Conservation (phyloP, 257 asterid species). For the Ehretia macrophylla region DNA sequence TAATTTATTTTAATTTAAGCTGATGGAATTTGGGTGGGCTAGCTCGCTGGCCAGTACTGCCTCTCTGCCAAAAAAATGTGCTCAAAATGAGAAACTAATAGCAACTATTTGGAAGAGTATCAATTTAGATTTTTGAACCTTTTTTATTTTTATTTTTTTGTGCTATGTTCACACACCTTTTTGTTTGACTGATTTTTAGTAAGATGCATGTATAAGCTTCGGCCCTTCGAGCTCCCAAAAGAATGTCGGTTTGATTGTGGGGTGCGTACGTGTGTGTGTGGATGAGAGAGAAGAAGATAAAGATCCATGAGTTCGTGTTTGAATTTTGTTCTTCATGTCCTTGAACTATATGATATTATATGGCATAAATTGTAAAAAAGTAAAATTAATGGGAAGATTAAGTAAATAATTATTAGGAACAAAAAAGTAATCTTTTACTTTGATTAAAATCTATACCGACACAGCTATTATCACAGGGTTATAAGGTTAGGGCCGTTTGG, state of each 20-base stretch:
- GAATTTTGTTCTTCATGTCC: conserved; percentile 18
- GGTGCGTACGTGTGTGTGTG: not conserved
- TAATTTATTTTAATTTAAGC: not conserved
- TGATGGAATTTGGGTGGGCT: not conserved
- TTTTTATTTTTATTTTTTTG: conserved; percentile 11
- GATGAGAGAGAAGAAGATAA: conserved; percentile 1
- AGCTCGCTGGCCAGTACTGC: not conserved
- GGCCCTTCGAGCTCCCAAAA: conserved; percentile 11
- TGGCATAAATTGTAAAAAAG: too few species aligned
- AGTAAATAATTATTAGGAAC: too few species aligned
- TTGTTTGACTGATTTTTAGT: conserved; percentile 22
- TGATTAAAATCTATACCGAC: too few species aligned
- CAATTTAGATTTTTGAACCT: not conserved
- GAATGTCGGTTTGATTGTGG: conserved; percentile 42
- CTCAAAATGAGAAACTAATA: not conserved
- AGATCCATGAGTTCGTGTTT: conserved; percentile 15
- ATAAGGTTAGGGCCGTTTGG: too few species aligned
- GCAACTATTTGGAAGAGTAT: not conserved
- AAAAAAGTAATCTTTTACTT: too few species aligned
- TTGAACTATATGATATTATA: not conserved
- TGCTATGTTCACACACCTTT: conserved; percentile 32
- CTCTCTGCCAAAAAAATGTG: conserved; percentile 3
- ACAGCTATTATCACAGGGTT: too few species aligned
- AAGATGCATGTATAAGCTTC: conserved; percentile 19
- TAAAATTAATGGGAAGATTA: too few species aligned